Evolutionary conservation across 768 basidiomycete genomes (phyloP).

Genomic region (Gloeopeniophorella convolvens): DNA sequence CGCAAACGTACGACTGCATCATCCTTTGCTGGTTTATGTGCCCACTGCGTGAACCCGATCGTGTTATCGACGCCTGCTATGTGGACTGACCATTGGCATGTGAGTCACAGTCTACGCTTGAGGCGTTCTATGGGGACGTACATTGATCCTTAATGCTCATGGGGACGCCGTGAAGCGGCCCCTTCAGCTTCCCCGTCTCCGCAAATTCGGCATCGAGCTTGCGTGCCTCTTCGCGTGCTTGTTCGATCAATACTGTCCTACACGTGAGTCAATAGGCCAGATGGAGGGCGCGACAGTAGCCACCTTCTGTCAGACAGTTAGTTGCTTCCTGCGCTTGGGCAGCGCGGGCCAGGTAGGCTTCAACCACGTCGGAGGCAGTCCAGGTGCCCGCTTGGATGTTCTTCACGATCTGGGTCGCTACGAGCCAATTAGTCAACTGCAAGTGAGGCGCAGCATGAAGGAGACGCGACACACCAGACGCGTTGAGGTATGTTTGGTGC

Average conservation of each 20-base stretch:
- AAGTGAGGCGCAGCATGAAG: background rate
- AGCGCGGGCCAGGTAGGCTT: slow-evolving; percentile 38
- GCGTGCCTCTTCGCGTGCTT: slow-evolving; percentile 54
- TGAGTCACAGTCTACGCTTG: too few relatives aligned
- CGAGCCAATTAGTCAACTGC: background rate
- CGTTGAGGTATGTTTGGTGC: slow-evolving; percentile 30
- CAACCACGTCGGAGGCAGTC: slow-evolving; percentile 43
- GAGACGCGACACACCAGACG: slow-evolving; percentile 51
- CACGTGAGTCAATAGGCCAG: background rate
- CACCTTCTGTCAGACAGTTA: slow-evolving; percentile 80
- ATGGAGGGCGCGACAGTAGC: too few relatives aligned
- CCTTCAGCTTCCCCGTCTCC: slow-evolving; percentile 47
- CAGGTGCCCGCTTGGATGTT: slow-evolving; percentile 35
- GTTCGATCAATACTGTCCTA: slow-evolving; percentile 61
- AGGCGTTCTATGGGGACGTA: too few relatives aligned
- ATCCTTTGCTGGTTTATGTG: slow-evolving; percentile 47
- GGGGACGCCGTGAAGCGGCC: slow-evolving; percentile 77
- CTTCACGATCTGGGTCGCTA: slow-evolving; percentile 41
- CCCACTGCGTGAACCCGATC: slow-evolving; percentile 70
- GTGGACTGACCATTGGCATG: too few relatives aligned
- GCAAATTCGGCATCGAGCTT: slow-evolving; percentile 62
- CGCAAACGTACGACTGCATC: slow-evolving; percentile 54
- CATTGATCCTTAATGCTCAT: slow-evolving; percentile 75
- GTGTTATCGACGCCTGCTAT: slow-evolving; percentile 59
- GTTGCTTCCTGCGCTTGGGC: slow-evolving; percentile 54